A percentile compares a stretch with the other conserved stretches of the same genome.
phyloP scores from a whole-genome alignment of 345 rosid genomes.

The Pistacia vera region DNA sequence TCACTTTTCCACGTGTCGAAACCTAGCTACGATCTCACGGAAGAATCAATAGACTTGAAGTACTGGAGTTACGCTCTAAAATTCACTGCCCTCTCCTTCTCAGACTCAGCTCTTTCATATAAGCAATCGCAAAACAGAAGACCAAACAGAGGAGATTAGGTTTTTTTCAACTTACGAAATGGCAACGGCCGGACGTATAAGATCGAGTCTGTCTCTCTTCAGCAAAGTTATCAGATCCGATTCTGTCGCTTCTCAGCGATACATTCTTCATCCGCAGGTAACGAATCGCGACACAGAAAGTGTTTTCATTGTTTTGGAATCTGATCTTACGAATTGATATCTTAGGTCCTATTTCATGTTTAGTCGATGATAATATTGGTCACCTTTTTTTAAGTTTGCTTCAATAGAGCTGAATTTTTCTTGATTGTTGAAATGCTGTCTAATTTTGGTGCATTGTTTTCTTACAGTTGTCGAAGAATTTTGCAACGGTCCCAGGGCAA shows the following conservation, averaged over 20 bases:
- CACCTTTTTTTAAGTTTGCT: not conserved
- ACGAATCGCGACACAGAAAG: not conserved
- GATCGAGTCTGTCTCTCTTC: conserved; percentile 68
- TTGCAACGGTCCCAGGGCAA: conserved; percentile 48
- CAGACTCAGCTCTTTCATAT: not conserved
- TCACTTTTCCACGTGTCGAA: conserved; percentile 3
- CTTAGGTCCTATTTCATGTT: not conserved
- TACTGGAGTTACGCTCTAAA: not conserved
- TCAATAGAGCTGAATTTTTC: not conserved
- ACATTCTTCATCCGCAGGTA: conserved; percentile 59
- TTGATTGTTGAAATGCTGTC: not conserved
- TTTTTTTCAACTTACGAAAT: conserved; percentile 36
- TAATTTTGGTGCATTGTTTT: conserved; percentile 8
- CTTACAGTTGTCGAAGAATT: conserved; percentile 57
- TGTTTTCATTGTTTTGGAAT: not conserved
- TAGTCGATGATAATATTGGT: not conserved
- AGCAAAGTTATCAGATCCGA: conserved; percentile 44
- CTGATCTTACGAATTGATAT: not conserved
- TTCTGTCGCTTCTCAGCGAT: conserved; percentile 37
- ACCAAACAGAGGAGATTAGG: conserved; percentile 30
- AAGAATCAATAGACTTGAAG: not conserved
- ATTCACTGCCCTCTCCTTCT: not conserved
- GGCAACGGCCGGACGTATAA: conserved; percentile 68
- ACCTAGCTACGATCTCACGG: not conserved
- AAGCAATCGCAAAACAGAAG: not conserved